Evolutionary conservation across 352 stramenopile species (phyloP).

Genomic region (Pythium phragmiticola): DNA sequence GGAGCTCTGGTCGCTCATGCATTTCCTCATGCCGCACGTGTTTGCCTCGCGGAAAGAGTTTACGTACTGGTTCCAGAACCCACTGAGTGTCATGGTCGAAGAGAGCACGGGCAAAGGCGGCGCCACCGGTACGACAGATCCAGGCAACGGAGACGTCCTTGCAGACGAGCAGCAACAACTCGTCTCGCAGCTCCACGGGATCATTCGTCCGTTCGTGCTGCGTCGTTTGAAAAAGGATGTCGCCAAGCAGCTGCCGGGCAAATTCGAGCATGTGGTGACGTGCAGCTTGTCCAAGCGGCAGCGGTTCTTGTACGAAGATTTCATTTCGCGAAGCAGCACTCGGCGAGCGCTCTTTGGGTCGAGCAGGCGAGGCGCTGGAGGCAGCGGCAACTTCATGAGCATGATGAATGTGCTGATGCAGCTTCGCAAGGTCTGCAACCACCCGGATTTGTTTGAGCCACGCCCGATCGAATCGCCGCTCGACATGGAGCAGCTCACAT

Average conservation of each 20-base stretch:
- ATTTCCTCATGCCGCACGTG: constrained; percentile 99
- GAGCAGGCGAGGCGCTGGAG: constrained; percentile 52
- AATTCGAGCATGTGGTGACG: constrained; percentile 96
- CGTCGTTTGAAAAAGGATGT: constrained; percentile 98
- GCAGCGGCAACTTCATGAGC: constrained; percentile 91
- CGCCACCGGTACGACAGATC: background rate
- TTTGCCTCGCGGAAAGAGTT: constrained; percentile 94
- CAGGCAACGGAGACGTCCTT: constrained; percentile 5
- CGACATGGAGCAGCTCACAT: constrained; percentile 48
- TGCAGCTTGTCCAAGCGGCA: constrained; percentile 95
- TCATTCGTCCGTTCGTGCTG: constrained; percentile 98
- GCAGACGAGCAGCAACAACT: constrained; percentile 86
- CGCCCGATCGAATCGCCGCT: constrained; percentile 96
- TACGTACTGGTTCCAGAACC: constrained; percentile 98
- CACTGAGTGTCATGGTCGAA: constrained; percentile 87
- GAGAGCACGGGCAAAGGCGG: constrained; percentile 18
- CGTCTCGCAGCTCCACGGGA: constrained; percentile 93
- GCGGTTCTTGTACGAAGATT: constrained; percentile 98
- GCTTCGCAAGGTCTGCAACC: constrained; percentile 97
- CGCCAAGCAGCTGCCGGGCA: constrained; percentile 96
- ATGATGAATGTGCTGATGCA: constrained; percentile 99
- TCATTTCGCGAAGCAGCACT: constrained; percentile 95
- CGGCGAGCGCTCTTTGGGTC: constrained; percentile 87
- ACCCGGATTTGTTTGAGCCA: constrained; percentile 98
- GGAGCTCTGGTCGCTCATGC: constrained; percentile 97